Conservation (phyloP, 148 eudicot species). For the Fagopyrum esculentum region DNA sequence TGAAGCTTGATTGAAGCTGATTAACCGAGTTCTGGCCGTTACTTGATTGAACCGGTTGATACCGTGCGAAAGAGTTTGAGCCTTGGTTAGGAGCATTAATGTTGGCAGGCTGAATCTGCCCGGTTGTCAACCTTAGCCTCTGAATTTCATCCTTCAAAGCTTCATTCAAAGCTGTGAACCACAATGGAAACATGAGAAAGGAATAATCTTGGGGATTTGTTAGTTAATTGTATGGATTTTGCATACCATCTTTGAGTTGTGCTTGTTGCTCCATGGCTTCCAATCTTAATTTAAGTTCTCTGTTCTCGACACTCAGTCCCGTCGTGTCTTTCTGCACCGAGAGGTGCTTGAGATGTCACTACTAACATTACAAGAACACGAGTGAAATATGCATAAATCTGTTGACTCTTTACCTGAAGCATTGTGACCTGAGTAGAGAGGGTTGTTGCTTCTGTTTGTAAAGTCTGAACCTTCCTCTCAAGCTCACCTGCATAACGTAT, state of each 20-base stretch:
- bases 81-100: conserved; percentile 17
- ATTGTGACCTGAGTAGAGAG: conserved; percentile 91
- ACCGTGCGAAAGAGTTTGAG: conserved; percentile 22
- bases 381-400: not conserved
- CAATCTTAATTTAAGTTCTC: conserved; percentile 54
- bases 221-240: not conserved
- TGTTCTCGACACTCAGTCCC: conserved; percentile 55
- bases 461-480: conserved; percentile 91
- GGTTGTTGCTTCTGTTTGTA: conserved; percentile 89
- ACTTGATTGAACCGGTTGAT: conserved; percentile 21
- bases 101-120: conserved; percentile 31
- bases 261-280: conserved; percentile 74
- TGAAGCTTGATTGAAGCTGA: conserved; percentile 47
- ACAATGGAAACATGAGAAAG: not conserved
- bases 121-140: conserved; percentile 67
- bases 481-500: conserved; percentile 70
- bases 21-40: conserved; percentile 25
- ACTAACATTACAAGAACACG: not conserved
- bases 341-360: not conserved
- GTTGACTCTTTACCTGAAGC: conserved; percentile 47
- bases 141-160: conserved; percentile 76
- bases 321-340: conserved; percentile 55
- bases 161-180: conserved; percentile 68
- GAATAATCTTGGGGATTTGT: not conserved
- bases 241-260: conserved; percentile 68